These are phyloP conservation scores for Sordaria brevicollis DNA, from an alignment of 495 filamentous ascomycete genomes.

Conservation along the genomic window DNA sequence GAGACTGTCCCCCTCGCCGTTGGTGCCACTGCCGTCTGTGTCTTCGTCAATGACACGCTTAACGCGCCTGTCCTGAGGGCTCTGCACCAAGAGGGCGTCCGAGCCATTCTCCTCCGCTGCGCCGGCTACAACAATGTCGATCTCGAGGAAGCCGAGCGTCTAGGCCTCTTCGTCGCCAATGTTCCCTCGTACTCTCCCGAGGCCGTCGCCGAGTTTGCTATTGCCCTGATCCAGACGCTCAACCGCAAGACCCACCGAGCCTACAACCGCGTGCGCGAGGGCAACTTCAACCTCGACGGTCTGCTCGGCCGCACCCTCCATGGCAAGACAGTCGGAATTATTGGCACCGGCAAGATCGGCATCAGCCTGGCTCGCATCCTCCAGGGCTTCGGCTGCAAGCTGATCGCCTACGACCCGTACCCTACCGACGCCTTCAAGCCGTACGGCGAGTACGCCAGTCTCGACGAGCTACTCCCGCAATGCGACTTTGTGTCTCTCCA, in stretches of 20 bases:
- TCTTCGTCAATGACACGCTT: slow-evolving; percentile 61
- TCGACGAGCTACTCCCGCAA: slow-evolving; percentile 43
- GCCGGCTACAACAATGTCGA: slow-evolving; percentile 65
- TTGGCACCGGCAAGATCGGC: slow-evolving; percentile 47
- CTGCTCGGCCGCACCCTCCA: slow-evolving; percentile 50
- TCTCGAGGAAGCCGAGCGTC: slow-evolving; percentile 40
- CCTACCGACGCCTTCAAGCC: slow-evolving; percentile 34
- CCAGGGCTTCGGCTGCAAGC: slow-evolving; percentile 50
- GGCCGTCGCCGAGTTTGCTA: slow-evolving; percentile 62
- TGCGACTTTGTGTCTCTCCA: slow-evolving; percentile 55
- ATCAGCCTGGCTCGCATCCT: slow-evolving; percentile 43
- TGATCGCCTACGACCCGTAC: slow-evolving; percentile 51
- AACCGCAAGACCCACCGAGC: slow-evolving; percentile 63
- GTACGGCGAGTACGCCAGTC: slow-evolving; percentile 43
- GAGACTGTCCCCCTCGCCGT: slow-evolving; percentile 47
- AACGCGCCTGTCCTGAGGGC: slow-evolving; percentile 38
- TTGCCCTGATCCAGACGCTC: slow-evolving; percentile 56
- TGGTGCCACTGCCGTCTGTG: slow-evolving; percentile 50
- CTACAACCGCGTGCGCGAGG: slow-evolving; percentile 62
- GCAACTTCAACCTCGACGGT: slow-evolving; percentile 58
- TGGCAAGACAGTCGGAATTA: slow-evolving; percentile 50
- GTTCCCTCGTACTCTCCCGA: slow-evolving; percentile 63
- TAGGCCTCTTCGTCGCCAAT: slow-evolving; percentile 54
- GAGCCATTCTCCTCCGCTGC: slow-evolving; percentile 54
- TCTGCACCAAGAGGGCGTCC: slow-evolving; percentile 38